These are phyloP conservation scores for Pseudogymnoascus sp. DNA, from an alignment of 2,329 filamentous ascomycete species.

Conservation along the genomic window DNA sequence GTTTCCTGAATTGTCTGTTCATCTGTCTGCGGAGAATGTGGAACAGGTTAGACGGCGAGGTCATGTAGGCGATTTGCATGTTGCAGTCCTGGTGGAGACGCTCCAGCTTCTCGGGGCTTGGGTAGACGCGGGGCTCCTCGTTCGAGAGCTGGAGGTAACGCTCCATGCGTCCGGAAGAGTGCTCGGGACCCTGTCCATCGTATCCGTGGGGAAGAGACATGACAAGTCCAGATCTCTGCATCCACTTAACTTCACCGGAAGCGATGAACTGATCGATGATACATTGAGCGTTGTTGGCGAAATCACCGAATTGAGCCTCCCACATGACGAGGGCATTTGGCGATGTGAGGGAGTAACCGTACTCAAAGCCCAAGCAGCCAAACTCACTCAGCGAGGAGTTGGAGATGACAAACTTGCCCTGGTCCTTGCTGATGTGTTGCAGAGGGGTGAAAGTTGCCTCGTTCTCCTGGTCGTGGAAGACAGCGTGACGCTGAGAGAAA, in stretches of 20 bases:
- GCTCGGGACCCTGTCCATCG: slow-evolving; percentile 95
- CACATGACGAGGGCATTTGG: slow-evolving; percentile 97
- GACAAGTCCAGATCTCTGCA: slow-evolving; percentile 93
- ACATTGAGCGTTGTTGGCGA: slow-evolving; percentile 98
- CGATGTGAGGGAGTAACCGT: slow-evolving; percentile 94
- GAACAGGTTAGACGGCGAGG: slow-evolving; percentile 92
- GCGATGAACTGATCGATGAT: slow-evolving; percentile 99
- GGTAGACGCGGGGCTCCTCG: slow-evolving; percentile 92
- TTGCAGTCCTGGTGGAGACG: slow-evolving; percentile 99
- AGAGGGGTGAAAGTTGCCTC: slow-evolving; percentile 90
- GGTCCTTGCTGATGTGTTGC: slow-evolving; percentile 79
- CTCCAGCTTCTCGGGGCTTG: slow-evolving; percentile 76
- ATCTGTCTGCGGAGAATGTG: slow-evolving; percentile 94
- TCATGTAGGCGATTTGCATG: slow-evolving; percentile 97
- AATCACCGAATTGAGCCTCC: slow-evolving; percentile 99
- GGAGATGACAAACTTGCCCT: slow-evolving; percentile 91
- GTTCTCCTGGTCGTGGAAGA: slow-evolving; percentile 94
- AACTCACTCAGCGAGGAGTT: slow-evolving; percentile 80
- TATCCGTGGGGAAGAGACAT: slow-evolving; percentile 97
- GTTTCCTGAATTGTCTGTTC: slow-evolving; percentile 98
- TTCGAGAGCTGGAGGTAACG: slow-evolving; percentile 96
- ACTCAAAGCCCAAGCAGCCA: slow-evolving; percentile 86
- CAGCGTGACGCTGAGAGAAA: slow-evolving; percentile 94
- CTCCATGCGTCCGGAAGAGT: slow-evolving; percentile 95
- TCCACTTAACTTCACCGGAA: slow-evolving; percentile 96